These are phyloP conservation scores for Triglochin maritima DNA, from an alignment of 106 monocot genomes.

Conservation along the genomic window DNA sequence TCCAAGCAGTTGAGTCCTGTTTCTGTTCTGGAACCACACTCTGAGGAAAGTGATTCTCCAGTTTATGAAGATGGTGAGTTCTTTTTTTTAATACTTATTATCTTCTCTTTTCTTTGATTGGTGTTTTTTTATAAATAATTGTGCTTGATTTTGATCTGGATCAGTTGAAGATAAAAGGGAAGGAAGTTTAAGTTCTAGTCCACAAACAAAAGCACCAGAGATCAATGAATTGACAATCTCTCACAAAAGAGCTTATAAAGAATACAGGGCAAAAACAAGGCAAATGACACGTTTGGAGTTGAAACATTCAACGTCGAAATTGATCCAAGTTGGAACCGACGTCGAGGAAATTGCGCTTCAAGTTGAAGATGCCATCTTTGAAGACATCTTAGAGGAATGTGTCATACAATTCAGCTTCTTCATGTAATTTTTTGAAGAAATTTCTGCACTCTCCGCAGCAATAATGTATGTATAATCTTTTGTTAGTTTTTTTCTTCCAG, in stretches of 20 bases:
- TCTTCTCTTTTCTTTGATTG: neutral
- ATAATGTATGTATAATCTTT: too few species aligned
- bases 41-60: conserved; percentile 21
- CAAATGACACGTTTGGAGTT: conserved; percentile 8
- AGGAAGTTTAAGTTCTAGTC: conserved; percentile 6
- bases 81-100: neutral
- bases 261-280: conserved; percentile 1
- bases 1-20: conserved; percentile 42
- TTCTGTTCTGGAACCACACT: conserved; percentile 35
- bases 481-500: too few species aligned
- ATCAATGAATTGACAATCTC: conserved; percentile 5
- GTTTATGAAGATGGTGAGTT: conserved; percentile 12
- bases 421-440: too few species aligned
- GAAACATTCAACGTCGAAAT: neutral
- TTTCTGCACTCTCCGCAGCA: too few species aligned
- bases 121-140: neutral
- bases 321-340: neutral
- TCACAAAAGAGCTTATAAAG: neutral
- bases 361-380: neutral
- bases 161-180: conserved; percentile 5
- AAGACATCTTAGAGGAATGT: neutral
- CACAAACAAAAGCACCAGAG: conserved; percentile 3
- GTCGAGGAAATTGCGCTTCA: conserved; percentile 5
- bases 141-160: neutral
- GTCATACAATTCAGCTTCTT: too few species aligned